phyloP scores from a whole-genome alignment of 2,329 filamentous ascomycete genomes.

The Cordyceps cateniannulata region DNA sequence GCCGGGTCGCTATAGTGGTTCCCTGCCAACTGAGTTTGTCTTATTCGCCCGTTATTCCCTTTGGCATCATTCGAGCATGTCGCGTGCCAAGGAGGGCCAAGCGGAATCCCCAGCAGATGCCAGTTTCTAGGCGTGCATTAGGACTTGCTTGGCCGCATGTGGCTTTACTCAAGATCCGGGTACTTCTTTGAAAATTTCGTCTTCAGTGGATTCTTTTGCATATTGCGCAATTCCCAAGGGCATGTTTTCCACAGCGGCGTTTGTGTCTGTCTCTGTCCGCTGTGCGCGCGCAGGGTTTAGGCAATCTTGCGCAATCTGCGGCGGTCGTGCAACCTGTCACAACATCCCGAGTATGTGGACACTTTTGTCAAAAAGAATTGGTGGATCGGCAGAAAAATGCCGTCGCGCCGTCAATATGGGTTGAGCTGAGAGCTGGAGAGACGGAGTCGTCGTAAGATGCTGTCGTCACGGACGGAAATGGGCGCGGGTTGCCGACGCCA shows the following conservation, averaged over 20 bases:
- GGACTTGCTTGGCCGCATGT: neutral
- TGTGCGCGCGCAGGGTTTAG: neutral
- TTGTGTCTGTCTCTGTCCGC: neutral
- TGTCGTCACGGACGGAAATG: conserved; percentile 5
- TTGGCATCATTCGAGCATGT: neutral
- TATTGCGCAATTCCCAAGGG: neutral
- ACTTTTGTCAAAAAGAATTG: neutral
- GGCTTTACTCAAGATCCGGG: neutral
- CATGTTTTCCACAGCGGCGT: neutral
- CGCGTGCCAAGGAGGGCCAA: conserved; percentile 3
- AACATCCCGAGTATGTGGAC: neutral
- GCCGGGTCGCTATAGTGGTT: neutral
- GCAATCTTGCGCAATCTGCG: neutral
- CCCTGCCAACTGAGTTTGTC: neutral
- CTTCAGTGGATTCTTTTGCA: neutral
- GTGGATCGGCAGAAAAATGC: conserved; percentile 5
- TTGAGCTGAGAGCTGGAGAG: neutral
- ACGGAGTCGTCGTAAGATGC: conserved; percentile 4
- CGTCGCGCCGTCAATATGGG: neutral
- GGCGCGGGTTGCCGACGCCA: neutral
- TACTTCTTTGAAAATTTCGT: neutral
- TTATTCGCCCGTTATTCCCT: neutral
- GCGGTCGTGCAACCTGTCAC: neutral
- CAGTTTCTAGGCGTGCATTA: neutral
- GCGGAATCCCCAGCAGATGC: neutral